Evolutionary conservation across 2,329 filamentous ascomycete genomes (phyloP), one percentile per base, ranked within the genome.

Genomic region (Neoascochyta sp.): DNA sequence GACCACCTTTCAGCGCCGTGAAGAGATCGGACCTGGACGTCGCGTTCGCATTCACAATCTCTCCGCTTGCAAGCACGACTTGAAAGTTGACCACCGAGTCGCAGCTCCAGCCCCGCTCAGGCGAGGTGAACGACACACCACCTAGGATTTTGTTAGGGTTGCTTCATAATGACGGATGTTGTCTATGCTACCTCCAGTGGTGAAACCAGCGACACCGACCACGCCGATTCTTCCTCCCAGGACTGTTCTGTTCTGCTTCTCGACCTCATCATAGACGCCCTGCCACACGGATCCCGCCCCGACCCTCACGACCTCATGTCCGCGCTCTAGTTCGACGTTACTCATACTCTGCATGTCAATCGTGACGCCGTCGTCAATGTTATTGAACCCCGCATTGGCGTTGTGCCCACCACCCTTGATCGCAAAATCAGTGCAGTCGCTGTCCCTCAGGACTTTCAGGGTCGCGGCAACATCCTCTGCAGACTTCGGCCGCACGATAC

Each of bases 1-100:
- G 60, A n/a, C 66, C 66, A 3, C 65, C 65, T 39, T 67, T 67
- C 21, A 69, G 41, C 13, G 65, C 65, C 24, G 48, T 50, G 42
- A 52, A 68, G 2, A 69, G 55, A 27, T 68, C 63, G 4, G 48
- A 27, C 21, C 54, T 39, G 26, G 47, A 49, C 34, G 43, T 43
- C 0, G 51, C 42, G 20, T 63, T 68, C 9, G 57, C 66, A 14
- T 66, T 45, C 16, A 63, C 47, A 11, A 66, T 39, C 2, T 50
- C 44, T 7, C 63, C 63, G 22, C 49, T 47, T 12, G 62, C 59
- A 15, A 66, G 54, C 3, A 65, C 62, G 5, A 65, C 43, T 31
- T 62, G 44, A 17, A 34, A 52, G 17, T 59, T 61, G 7, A 23
- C 28, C 9, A 47, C 45, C 29, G 26, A 48, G 40, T 45, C 53